phyloP scores from a whole-genome alignment of 441 rosid species.

The Syzygium malaccense region DNA sequence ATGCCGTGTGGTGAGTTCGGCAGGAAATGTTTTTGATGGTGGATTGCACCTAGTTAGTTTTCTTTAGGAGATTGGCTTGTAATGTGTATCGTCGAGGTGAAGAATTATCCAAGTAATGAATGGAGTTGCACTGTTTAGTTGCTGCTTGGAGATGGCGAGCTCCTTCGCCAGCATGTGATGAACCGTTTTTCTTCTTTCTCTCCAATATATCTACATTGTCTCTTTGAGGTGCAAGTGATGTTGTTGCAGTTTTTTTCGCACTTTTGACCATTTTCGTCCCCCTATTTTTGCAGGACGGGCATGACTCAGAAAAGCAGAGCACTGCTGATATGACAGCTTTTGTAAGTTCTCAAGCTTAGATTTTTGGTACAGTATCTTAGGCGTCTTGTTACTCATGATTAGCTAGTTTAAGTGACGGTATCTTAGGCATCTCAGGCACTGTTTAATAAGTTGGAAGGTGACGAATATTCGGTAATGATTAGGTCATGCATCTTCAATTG shows the following conservation, averaged over 20 bases:
- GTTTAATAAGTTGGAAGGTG: not conserved
- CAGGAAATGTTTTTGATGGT: not conserved
- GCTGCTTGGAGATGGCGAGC: not conserved
- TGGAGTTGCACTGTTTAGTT: not conserved
- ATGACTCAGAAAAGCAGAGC: conserved; percentile 60
- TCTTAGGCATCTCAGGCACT: not conserved
- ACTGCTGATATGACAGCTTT: conserved; percentile 64
- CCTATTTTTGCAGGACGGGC: conserved; percentile 39
- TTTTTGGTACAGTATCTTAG: not conserved
- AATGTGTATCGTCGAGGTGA: not conserved
- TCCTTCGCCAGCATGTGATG: not conserved
- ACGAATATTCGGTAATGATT: not conserved
- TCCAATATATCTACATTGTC: not conserved
- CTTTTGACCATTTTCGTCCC: not conserved
- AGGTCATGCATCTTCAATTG: not conserved
- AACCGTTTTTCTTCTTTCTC: not conserved
- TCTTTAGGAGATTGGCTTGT: not conserved
- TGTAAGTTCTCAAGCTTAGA: conserved; percentile 28
- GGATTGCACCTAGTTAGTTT: not conserved
- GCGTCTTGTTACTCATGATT: not conserved
- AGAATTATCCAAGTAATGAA: not conserved
- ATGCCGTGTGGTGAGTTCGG: not conserved
- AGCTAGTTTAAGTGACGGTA: not conserved
- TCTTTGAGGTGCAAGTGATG: not conserved
- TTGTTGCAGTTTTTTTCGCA: not conserved